These are phyloP conservation scores for Coniophora puteana DNA, from an alignment of 1,284 basidiomycete species.

Conservation along the genomic window DNA sequence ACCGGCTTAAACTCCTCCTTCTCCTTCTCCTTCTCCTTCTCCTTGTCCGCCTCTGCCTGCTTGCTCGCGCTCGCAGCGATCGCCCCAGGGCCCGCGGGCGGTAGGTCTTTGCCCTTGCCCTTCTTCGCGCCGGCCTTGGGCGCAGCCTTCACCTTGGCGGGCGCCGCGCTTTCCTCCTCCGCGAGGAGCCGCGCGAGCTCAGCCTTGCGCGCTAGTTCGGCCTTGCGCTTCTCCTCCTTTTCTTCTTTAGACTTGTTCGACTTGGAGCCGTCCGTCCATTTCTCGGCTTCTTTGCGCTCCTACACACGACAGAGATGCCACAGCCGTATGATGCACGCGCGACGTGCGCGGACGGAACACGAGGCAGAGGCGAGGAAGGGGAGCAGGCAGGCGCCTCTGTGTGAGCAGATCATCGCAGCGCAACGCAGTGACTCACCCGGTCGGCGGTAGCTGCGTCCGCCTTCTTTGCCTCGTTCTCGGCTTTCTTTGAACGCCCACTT, in stretches of 20 bases:
- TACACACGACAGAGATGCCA: conserved; percentile 24
- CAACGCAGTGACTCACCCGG: conserved; percentile 38
- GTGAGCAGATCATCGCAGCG: conserved; percentile 5
- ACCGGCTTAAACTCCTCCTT: conserved; percentile 25
- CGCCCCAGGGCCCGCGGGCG: conserved; percentile 74
- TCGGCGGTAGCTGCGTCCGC: conserved; percentile 55
- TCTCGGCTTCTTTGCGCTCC: conserved; percentile 75
- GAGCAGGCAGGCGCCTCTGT: too few species aligned
- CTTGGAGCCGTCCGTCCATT: conserved; percentile 75
- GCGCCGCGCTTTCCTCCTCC: conserved; percentile 76
- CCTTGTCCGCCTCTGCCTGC: conserved; percentile 26
- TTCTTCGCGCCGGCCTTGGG: conserved; percentile 68
- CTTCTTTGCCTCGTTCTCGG: conserved; percentile 87
- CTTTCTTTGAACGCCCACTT: conserved; percentile 84
- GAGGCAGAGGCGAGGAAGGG: too few species aligned
- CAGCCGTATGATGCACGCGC: too few species aligned
- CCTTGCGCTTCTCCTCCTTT: conserved; percentile 72
- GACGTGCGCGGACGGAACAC: conserved; percentile 4
- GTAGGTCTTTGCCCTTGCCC: conserved; percentile 34
- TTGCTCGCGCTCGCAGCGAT: conserved; percentile 66
- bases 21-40: conserved; percentile 24
- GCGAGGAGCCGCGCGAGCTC: conserved; percentile 75
- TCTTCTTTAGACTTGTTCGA: conserved; percentile 66
- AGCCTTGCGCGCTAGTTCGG: conserved; percentile 71
- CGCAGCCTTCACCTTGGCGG: conserved; percentile 61